phyloP scores from a whole-genome alignment of 2,329 filamentous ascomycete genomes.

The Passalora sequoiae region DNA sequence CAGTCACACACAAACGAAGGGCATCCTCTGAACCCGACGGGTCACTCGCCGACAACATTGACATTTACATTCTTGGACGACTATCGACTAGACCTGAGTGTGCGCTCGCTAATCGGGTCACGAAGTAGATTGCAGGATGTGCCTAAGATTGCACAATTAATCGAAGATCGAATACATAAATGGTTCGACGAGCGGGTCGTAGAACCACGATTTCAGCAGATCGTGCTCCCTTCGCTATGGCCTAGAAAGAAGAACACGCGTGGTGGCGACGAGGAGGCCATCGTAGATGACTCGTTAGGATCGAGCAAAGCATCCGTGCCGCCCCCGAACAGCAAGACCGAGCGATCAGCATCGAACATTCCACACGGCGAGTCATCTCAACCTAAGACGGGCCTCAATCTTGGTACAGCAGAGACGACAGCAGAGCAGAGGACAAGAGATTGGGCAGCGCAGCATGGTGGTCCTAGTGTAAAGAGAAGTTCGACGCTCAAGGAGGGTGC shows the following conservation, averaged over 20 bases:
- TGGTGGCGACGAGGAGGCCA: constrained; percentile 58
- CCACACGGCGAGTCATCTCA: constrained; percentile 6
- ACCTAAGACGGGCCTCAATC: constrained; percentile 4
- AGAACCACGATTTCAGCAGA: constrained; percentile 81
- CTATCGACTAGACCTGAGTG: constrained; percentile 77
- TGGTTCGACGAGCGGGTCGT: constrained; percentile 88
- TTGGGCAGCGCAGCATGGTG: constrained; percentile 30
- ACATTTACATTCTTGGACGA: constrained; percentile 91
- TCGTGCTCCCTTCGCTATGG: constrained; percentile 76
- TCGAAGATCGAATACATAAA: constrained; percentile 71
- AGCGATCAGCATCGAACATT: constrained; percentile 5
- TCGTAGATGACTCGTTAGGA: constrained; percentile 37
- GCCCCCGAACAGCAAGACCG: constrained; percentile 15
- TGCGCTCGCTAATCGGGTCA: constrained; percentile 72
- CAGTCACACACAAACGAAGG: constrained; percentile 29
- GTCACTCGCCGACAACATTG: constrained; percentile 62
- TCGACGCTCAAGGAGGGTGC: constrained; percentile 10
- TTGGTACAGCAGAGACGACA: constrained; percentile 22
- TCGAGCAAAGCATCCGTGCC: constrained; percentile 5
- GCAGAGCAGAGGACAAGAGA: constrained; percentile 34
- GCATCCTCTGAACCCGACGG: constrained; percentile 40
- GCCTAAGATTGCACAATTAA: constrained; percentile 79
- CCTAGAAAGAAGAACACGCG: constrained; percentile 77
- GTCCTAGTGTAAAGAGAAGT: constrained; percentile 9
- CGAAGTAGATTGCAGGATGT: constrained; percentile 78